Evolutionary conservation across 345 rosid genomes (phyloP).

Genomic region (Eucalyptus pauciflora): DNA sequence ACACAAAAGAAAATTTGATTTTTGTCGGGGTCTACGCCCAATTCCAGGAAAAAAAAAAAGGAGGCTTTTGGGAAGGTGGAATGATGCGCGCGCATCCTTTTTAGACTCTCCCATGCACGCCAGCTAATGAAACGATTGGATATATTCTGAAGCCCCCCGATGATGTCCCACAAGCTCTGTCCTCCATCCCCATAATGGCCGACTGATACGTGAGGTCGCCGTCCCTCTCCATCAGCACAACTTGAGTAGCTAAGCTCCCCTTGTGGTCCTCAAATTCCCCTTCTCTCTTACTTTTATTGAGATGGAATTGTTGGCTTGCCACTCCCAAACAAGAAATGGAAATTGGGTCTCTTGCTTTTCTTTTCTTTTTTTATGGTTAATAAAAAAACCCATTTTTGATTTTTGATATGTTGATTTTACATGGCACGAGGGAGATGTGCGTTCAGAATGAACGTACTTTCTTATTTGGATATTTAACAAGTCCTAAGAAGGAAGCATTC

Average conservation of each 20-base stretch:
- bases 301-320: background rate
- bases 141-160: background rate
- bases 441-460: fast-evolving
- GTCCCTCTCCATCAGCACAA: background rate
- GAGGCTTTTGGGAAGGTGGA: background rate
- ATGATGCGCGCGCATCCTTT: background rate
- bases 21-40: background rate
- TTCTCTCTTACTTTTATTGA: background rate
- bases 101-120: background rate
- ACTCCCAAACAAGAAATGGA: background rate
- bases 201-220: background rate
- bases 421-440: fast-evolving
- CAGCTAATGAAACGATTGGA: background rate
- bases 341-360: background rate
- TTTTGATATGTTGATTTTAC: background rate
- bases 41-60: background rate
- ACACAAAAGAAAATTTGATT: background rate
- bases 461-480: background rate
- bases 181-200: background rate
- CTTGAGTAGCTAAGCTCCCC: background rate
- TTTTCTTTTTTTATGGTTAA: background rate
- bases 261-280: background rate
- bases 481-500: background rate
- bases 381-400: fast-evolving
- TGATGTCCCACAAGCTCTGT: background rate